Conservation (phyloP, 345 rosid species). For the Lumnitzera racemosa region DNA sequence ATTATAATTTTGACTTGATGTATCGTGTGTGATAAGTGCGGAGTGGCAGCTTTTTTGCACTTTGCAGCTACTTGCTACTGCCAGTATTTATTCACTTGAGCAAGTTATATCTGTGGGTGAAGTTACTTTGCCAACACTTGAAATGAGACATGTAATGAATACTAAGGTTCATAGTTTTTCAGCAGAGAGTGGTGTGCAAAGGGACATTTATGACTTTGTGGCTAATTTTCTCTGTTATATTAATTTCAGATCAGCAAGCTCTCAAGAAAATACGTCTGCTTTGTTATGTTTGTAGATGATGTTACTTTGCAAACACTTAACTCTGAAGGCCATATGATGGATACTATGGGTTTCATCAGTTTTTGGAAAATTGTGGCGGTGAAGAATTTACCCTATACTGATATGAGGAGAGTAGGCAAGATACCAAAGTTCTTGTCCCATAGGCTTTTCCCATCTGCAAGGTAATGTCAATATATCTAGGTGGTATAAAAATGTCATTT, state of each 20-base stretch:
- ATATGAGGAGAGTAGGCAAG: conserved; percentile 97
- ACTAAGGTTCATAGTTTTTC: no score
- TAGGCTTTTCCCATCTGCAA: conserved; percentile 93
- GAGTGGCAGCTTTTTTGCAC: no score
- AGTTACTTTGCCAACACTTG: no score
- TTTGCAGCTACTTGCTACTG: no score
- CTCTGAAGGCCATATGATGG: conserved; percentile 73
- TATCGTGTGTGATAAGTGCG: no score
- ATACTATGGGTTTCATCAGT: conserved; percentile 81
- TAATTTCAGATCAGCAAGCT: conserved; percentile 63
- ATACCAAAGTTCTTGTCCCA: conserved; percentile 86
- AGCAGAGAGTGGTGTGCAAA: neutral
- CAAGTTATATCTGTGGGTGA: no score
- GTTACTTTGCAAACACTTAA: conserved; percentile 58
- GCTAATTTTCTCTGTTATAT: conserved; percentile 3
- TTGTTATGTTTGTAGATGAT: conserved; percentile 92
- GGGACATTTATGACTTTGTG: neutral
- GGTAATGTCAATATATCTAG: conserved; percentile 34
- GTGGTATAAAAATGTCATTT: conserved; percentile 1
- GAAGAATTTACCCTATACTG: conserved; percentile 74
- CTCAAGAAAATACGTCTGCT: conserved; percentile 95
- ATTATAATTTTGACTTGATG: no score
- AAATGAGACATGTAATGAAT: no score
- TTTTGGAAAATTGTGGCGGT: conserved; percentile 92
- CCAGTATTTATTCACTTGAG: no score